A percentile compares a stretch with the other conserved stretches of the same genome.
Conservation (phyloP, 768 basidiomycete genomes). For the Dacryopinax primogenitus region DNA sequence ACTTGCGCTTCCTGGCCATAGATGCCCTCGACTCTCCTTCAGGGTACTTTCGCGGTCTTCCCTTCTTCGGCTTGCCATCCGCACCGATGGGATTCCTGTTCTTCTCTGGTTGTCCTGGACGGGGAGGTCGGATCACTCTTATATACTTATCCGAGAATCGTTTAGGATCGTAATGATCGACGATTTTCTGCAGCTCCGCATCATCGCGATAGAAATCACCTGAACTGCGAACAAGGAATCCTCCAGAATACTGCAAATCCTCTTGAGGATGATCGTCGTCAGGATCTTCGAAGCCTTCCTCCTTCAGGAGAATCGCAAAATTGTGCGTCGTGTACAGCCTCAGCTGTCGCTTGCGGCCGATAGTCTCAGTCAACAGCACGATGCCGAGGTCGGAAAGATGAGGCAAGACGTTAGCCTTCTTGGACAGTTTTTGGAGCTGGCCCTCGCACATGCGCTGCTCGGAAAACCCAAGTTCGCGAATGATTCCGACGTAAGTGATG, state of each 20-base stretch:
- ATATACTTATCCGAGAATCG: not conserved
- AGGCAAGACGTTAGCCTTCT: conserved; percentile 47
- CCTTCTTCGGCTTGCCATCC: conserved; percentile 23
- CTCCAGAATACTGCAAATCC: conserved; percentile 41
- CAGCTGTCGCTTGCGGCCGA: conserved; percentile 74
- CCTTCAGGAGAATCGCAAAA: conserved; percentile 48
- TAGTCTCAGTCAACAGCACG: conserved; percentile 62
- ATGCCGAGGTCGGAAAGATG: conserved; percentile 64
- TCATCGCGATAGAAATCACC: conserved; percentile 44
- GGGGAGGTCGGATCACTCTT: not conserved
- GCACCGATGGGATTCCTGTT: conserved; percentile 24
- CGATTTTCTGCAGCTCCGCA: conserved; percentile 33
- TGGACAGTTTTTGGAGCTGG: conserved; percentile 57
- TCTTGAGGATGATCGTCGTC: conserved; percentile 29
- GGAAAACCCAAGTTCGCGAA: conserved; percentile 37
- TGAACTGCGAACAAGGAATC: conserved; percentile 37
- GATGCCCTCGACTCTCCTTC: conserved; percentile 28
- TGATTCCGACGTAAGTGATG: conserved; percentile 15
- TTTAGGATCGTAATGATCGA: not conserved
- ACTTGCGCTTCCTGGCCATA: not conserved
- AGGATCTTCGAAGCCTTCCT: conserved; percentile 50
- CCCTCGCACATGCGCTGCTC: conserved; percentile 68
- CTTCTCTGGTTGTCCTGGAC: not conserved
- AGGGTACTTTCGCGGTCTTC: conserved; percentile 22
- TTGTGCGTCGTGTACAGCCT: conserved; percentile 66